Evolutionary conservation across 2,329 filamentous ascomycete species (phyloP), one percentile per base, ranked within the genome.

Genomic region (Penicillium hesseltinei): DNA sequence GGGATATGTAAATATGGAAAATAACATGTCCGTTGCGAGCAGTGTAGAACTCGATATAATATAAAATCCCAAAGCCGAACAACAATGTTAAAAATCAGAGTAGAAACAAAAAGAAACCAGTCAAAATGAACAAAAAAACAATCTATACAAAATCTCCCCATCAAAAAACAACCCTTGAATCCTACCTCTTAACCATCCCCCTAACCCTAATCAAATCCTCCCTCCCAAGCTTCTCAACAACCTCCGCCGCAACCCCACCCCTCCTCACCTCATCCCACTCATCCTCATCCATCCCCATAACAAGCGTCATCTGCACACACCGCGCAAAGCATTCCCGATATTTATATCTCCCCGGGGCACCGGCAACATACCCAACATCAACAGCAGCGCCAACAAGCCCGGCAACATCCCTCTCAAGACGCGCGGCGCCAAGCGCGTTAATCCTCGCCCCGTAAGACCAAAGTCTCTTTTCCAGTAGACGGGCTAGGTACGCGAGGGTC

Each of bases 281-380:
- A 57, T 97, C 92, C 35, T 94, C 90, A 71, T 97, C 92, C 91
- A 97, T 95, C 66, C 92, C 93, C 71, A 93, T 87, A 17, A 96
- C 85, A 80, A 95, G 85, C 56, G 89, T 85, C 66, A 96, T 88
- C 80, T 97, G 91, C 58, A 83, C 82, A 57, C 89, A 90, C 68
- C 87, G 85, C 29, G 83, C 81, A 77, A 97, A 96, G 3, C 84
- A 76, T 69, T 96, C 92, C 33, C 91, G 81, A 36, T 94, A 83
- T 2, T 84, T 84, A 71, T 96, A 97, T 68, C 89, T 86, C 4
- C 69, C 72, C 9, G 71, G 66, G 2, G 65, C 68, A 3, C 67
- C 66, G n/a, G 69, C 59, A 6, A 67, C 65, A 56, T 68, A 70
- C 23, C 70, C 73, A 2, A 75, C 68, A 55, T 76, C 74, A 23